Percentiles rank a stretch among this genome's conserved stretches.
Conservation (phyloP, 192 early-diverging fungal species). For the Linnemannia exigua region DNA sequence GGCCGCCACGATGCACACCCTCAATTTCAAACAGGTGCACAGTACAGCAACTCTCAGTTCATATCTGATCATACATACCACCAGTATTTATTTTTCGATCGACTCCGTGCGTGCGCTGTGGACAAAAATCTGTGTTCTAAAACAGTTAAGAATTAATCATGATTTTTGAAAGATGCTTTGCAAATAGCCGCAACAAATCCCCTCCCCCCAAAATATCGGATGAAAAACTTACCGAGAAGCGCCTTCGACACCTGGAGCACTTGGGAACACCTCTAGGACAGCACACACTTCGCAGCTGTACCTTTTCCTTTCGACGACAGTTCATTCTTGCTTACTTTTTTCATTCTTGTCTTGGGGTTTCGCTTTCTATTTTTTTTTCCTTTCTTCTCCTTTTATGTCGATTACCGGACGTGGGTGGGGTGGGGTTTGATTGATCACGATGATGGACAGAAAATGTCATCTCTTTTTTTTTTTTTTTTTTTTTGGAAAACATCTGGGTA, state of each 20-base stretch:
- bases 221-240: conserved; percentile 5
- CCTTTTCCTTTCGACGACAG: neutral
- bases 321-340: neutral
- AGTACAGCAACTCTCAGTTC: neutral
- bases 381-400: too few species aligned
- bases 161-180: neutral
- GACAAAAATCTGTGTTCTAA: neutral
- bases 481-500: too few species aligned
- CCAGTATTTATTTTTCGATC: neutral
- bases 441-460: neutral
- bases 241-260: too few species aligned
- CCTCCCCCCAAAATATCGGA: neutral
- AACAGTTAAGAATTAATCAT: neutral
- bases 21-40: neutral
- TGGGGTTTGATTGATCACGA: too few species aligned
- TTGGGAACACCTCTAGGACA: too few species aligned
- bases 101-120: neutral
- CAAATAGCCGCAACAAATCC: too few species aligned
- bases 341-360: neutral
- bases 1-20: neutral
- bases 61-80: neutral
- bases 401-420: too few species aligned
- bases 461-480: too few species aligned
- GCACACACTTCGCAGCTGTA: too few species aligned
- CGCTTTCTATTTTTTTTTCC: neutral